A percentile compares a stretch with the other conserved stretches of the same genome.
Conservation (phyloP, 371 early-diverging fungal species). For the Mucor ambiguus region DNA sequence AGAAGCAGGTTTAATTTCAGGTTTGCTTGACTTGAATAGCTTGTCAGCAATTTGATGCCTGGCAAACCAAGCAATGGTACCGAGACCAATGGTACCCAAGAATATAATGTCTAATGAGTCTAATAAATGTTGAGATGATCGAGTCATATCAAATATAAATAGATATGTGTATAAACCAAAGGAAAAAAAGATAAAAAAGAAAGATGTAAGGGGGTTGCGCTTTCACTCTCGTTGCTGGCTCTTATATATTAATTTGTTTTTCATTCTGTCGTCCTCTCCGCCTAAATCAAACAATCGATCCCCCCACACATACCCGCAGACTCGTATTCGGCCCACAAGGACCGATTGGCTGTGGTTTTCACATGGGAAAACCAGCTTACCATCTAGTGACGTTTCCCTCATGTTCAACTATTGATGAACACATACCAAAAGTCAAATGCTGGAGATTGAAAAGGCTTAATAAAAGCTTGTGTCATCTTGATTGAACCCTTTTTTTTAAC, state of each 20-base stretch:
- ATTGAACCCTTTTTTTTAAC: neutral
- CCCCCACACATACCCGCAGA: neutral
- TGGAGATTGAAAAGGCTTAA: neutral
- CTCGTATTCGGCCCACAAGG: neutral
- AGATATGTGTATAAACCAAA: neutral
- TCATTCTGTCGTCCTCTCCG: neutral
- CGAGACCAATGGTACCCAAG: slow-evolving; percentile 37
- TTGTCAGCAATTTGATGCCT: slow-evolving; percentile 25
- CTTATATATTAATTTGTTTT: neutral
- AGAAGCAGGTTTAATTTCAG: neutral
- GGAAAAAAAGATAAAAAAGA: neutral
- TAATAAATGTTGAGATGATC: slow-evolving; percentile 12
- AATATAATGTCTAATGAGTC: slow-evolving; percentile 37
- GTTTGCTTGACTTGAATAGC: neutral
- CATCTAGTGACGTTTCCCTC: neutral
- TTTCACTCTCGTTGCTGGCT: neutral
- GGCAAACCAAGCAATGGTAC: slow-evolving; percentile 35
- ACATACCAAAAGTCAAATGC: neutral
- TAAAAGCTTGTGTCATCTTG: slow-evolving; percentile 1
- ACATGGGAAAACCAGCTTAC: neutral
- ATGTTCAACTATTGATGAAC: neutral
- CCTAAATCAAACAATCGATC: neutral
- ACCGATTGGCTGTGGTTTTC: neutral
- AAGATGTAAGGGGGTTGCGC: neutral
- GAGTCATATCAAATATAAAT: neutral